Percentiles rank a stretch among this genome's conserved stretches.
Evolutionary conservation across 1,284 basidiomycete species (phyloP).

Genomic region (Flammula alnicola): DNA sequence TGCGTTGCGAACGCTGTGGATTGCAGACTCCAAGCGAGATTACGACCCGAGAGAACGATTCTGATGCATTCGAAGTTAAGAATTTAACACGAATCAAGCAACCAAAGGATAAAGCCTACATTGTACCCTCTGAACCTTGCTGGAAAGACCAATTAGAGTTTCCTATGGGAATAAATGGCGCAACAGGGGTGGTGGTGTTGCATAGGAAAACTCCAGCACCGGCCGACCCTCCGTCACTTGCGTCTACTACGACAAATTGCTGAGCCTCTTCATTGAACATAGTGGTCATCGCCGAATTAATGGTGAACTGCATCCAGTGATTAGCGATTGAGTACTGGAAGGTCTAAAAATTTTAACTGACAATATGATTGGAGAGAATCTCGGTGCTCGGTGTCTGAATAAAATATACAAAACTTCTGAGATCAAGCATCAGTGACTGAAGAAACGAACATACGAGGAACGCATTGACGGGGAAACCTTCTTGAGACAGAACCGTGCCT

Average conservation of each 20-base stretch:
- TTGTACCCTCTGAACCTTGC: slow-evolving; percentile 11
- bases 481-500: background rate
- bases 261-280: slow-evolving; percentile 14
- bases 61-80: background rate
- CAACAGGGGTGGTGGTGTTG: slow-evolving; percentile 5
- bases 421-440: background rate
- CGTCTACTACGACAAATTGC: slow-evolving; percentile 15
- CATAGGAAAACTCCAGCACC: slow-evolving; percentile 10
- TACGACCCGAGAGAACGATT: slow-evolving; percentile 9
- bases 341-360: background rate
- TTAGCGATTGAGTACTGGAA: background rate
- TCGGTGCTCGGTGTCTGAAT: slow-evolving; percentile 5
- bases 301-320: slow-evolving; percentile 5
- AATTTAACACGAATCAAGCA: background rate
- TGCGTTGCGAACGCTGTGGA: slow-evolving; percentile 8
- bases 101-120: background rate
- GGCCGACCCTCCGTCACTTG: slow-evolving; percentile 10
- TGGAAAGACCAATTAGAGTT: slow-evolving; percentile 15
- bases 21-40: slow-evolving; percentile 14
- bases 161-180: slow-evolving; percentile 10
- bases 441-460: slow-evolving; percentile 3
- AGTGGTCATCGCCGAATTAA: slow-evolving; percentile 11
- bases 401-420: background rate
- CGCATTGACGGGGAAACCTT: slow-evolving; percentile 6
- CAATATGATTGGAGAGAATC: slow-evolving; percentile 13